Conservation (phyloP, 352 stramenopile genomes). For the Globisporangium solare region DNA sequence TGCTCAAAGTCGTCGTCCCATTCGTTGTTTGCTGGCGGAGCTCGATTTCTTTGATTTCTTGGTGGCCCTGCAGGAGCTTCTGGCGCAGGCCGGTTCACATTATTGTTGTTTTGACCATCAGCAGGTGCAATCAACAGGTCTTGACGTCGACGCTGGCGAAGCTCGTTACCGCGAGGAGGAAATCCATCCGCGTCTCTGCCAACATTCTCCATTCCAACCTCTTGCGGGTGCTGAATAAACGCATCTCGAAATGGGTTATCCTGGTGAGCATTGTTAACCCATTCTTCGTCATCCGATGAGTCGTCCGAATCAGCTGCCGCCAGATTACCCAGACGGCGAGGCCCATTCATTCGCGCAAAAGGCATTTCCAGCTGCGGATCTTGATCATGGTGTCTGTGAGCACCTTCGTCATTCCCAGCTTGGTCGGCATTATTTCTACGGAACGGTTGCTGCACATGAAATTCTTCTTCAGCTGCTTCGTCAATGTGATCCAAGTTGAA, state of each 20-base stretch:
- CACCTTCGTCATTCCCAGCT: neutral
- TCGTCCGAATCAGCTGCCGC: constrained; percentile 39
- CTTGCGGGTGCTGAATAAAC: constrained; percentile 35
- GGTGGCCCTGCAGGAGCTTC: constrained; percentile 17
- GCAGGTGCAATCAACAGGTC: neutral
- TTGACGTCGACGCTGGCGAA: constrained; percentile 32
- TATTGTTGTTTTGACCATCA: constrained; percentile 9
- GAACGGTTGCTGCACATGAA: constrained; percentile 11
- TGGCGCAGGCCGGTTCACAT: constrained; percentile 3
- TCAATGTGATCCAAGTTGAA: constrained; percentile 89
- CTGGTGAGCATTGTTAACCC: constrained; percentile 16
- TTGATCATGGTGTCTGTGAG: constrained; percentile 8
- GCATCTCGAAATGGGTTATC: constrained; percentile 35
- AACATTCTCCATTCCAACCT: constrained; percentile 20
- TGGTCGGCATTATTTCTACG: constrained; percentile 5
- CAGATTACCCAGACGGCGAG: constrained; percentile 32
- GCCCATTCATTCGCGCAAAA: constrained; percentile 30
- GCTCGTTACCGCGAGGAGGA: constrained; percentile 15
- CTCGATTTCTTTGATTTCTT: constrained; percentile 27
- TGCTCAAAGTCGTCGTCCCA: constrained; percentile 90
- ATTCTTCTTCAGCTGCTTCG: constrained; percentile 43
- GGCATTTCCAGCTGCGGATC: constrained; percentile 26
- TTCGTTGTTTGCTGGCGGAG: constrained; percentile 27
- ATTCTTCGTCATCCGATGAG: constrained; percentile 54
- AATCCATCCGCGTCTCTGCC: constrained; percentile 12